Evolutionary conservation across 202 grass and related monocot species (phyloP).

Genomic region (Saccharum hybrid): DNA sequence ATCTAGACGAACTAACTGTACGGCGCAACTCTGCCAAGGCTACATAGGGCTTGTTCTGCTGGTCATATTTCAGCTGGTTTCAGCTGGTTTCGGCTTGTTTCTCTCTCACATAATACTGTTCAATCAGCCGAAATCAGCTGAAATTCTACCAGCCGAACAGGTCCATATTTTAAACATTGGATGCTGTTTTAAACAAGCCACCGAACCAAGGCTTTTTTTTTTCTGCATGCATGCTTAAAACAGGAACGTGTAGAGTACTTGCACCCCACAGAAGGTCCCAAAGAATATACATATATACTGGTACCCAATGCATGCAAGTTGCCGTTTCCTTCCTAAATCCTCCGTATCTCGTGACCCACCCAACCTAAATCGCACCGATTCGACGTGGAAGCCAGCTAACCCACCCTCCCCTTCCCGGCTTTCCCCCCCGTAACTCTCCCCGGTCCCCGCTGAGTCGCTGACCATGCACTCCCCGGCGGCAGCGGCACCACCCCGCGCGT

Average conservation of each 20-base stretch:
- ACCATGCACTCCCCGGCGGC: constrained; percentile 12
- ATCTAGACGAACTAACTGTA: constrained; percentile 5
- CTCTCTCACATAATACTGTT: too few species aligned
- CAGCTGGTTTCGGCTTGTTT: too few species aligned
- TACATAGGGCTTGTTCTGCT: too few species aligned
- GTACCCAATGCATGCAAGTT: not conserved
- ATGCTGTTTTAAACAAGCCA: not conserved
- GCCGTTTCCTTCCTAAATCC: constrained; percentile 9
- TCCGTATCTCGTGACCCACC: constrained; percentile 54
- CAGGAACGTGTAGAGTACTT: not conserved
- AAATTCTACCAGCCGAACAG: too few species aligned
- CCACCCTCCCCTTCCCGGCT: constrained; percentile 36
- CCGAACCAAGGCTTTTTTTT: not conserved
- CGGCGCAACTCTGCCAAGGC: not conserved
- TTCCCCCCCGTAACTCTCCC: not conserved
- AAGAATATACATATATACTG: not conserved
- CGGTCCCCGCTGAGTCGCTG: not conserved
- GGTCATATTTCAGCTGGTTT: too few species aligned
- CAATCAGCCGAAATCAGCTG: too few species aligned
- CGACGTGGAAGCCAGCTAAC: constrained; percentile 65
- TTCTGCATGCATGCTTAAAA: not conserved
- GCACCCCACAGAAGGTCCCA: not conserved
- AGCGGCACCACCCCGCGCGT: constrained; percentile 22
- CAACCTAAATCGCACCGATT: constrained; percentile 60
- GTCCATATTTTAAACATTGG: not conserved